Evolutionary conservation across 495 filamentous ascomycete species (phyloP).

Genomic region (Trichoderma orchidacearum): DNA sequence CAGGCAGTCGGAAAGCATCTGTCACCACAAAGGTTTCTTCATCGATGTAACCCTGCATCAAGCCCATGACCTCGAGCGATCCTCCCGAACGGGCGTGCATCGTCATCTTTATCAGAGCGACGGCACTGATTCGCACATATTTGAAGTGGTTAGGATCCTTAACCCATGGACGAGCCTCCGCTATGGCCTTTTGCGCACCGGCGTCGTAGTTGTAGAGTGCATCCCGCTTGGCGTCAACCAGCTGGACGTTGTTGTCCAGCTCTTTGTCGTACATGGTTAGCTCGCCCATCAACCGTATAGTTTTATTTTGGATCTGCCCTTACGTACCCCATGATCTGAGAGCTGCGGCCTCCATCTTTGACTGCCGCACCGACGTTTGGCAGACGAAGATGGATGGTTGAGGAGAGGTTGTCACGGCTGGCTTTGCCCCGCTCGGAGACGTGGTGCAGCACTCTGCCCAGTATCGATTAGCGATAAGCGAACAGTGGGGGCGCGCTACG

Average conservation of each 20-base stretch:
- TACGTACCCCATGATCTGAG: neutral
- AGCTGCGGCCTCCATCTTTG: neutral
- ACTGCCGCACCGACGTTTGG: neutral
- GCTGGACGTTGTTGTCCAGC: slow-evolving; percentile 71
- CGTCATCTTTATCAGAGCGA: slow-evolving; percentile 96
- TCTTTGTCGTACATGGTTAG: slow-evolving; percentile 46
- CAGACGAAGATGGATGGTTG: neutral
- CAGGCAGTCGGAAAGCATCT: slow-evolving; percentile 85
- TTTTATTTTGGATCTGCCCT: too few relatives aligned
- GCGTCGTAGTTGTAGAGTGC: slow-evolving; percentile 76
- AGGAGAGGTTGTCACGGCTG: neutral
- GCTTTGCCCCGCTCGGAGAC: neutral
- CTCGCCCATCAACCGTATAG: too few relatives aligned
- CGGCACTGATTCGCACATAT: slow-evolving; percentile 79
- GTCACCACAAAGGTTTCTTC: slow-evolving; percentile 81
- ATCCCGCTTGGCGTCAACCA: slow-evolving; percentile 77
- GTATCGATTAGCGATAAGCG: neutral
- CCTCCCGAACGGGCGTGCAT: slow-evolving; percentile 96
- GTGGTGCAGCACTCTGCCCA: neutral
- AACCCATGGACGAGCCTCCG: slow-evolving; percentile 59
- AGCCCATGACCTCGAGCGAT: slow-evolving; percentile 87
- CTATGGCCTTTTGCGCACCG: slow-evolving; percentile 45
- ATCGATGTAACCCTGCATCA: slow-evolving; percentile 93
- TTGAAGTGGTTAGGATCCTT: slow-evolving; percentile 85
- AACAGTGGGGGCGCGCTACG: neutral